Percentiles rank a stretch among this genome's conserved stretches.
phyloP scores from a whole-genome alignment of 805 yeast species.

The Henningerozyma blattae region DNA sequence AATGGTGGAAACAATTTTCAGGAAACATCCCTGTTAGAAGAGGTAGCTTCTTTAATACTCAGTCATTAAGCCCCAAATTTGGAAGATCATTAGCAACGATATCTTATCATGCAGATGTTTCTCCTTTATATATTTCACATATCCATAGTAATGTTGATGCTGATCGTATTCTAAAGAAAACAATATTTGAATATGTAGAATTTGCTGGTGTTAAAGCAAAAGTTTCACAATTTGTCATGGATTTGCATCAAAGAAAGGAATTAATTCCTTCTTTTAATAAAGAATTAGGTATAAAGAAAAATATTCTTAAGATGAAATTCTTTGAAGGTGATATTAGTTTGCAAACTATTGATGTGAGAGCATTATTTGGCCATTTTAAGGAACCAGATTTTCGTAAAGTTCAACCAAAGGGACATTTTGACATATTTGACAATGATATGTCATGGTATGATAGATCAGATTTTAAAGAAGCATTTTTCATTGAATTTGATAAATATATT shows the following conservation, averaged over 20 bases:
- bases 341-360: conserved; percentile 46
- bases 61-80: conserved; percentile 48
- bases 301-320: conserved; percentile 44
- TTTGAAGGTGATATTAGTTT: conserved; percentile 53
- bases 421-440: conserved; percentile 40
- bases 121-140: conserved; percentile 68
- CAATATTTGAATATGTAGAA: conserved; percentile 23
- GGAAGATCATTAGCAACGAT: conserved; percentile 66
- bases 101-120: conserved; percentile 62
- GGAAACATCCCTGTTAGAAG: conserved; percentile 70
- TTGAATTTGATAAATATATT: conserved; percentile 25
- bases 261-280: conserved; percentile 32
- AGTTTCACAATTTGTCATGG: conserved; percentile 43
- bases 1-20: conserved; percentile 80
- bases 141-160: conserved; percentile 39
- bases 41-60: conserved; percentile 58
- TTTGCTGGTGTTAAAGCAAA: conserved; percentile 64
- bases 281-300: conserved; percentile 35
- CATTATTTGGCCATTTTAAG: conserved; percentile 35
- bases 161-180: conserved; percentile 7
- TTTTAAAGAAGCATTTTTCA: conserved; percentile 43
- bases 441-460: conserved; percentile 56
- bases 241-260: conserved; percentile 53
- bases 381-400: conserved; percentile 13
- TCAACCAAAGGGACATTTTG: conserved; percentile 13